A percentile compares a stretch with the other conserved stretches of the same genome.
phyloP scores from a whole-genome alignment of 2,329 filamentous ascomycete species.

The Lachnellula suecica region DNA sequence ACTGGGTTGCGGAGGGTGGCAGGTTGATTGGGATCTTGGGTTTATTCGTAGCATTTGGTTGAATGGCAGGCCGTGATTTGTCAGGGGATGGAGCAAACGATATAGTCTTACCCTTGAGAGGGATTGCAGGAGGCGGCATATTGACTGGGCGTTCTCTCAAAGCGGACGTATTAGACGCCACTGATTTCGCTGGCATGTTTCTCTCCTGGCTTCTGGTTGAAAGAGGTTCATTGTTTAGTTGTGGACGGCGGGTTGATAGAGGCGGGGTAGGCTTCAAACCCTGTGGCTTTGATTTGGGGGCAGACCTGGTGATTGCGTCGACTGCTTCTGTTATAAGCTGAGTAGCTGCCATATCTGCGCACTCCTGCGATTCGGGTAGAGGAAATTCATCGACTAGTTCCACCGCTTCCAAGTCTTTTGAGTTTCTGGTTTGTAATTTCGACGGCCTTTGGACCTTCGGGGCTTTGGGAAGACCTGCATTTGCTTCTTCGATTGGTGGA shows the following conservation, averaged over 20 bases:
- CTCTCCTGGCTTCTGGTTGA: background rate
- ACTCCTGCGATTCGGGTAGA: constrained; percentile 5
- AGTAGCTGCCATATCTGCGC: constrained; percentile 16
- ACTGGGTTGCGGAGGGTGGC: constrained; percentile 47
- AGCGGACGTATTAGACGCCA: background rate
- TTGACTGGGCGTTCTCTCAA: constrained; percentile 17
- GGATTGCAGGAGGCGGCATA: constrained; percentile 22
- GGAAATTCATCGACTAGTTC: constrained; percentile 6
- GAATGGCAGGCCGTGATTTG: background rate
- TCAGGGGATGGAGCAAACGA: constrained; percentile 1
- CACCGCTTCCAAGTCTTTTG: constrained; percentile 5
- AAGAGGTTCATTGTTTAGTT: background rate
- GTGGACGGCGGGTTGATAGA: background rate
- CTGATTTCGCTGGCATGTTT: background rate
- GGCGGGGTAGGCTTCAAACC: background rate
- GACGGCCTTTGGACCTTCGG: background rate
- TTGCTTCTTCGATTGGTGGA: background rate
- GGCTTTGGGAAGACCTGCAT: background rate
- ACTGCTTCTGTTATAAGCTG: constrained; percentile 29
- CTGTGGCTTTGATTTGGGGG: background rate
- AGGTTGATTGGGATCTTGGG: background rate
- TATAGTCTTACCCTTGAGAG: constrained; percentile 7
- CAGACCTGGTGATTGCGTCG: constrained; percentile 36
- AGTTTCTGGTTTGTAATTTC: background rate
- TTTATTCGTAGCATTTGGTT: background rate